Evolutionary conservation across 1,284 basidiomycete species (phyloP).

Genomic region (Ceratobasidium sp.): DNA sequence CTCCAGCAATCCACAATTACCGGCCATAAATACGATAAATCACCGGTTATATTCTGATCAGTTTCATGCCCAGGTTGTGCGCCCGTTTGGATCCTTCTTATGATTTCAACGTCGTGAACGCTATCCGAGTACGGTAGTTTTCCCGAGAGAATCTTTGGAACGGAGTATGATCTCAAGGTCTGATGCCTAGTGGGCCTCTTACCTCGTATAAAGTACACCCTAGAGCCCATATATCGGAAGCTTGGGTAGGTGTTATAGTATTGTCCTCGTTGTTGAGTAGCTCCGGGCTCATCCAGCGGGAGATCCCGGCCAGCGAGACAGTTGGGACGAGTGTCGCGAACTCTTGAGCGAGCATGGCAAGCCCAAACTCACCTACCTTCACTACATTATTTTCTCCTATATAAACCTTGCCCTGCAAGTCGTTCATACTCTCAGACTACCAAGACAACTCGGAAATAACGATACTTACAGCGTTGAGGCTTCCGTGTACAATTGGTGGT

Average conservation of each 20-base stretch:
- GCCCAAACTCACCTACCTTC: slow-evolving; percentile 14
- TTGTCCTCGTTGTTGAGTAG: not conserved
- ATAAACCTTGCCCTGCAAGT: slow-evolving; percentile 6
- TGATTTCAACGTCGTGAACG: not conserved
- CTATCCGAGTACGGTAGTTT: not conserved
- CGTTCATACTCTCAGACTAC: not conserved
- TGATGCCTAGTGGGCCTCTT: too few relatives aligned
- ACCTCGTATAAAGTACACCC: not conserved
- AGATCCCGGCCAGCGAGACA: not conserved
- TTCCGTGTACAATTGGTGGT: slow-evolving; percentile 12
- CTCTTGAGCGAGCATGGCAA: slow-evolving; percentile 9
- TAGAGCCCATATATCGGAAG: not conserved
- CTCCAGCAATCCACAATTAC: not conserved
- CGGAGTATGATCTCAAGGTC: not conserved
- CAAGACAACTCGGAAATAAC: not conserved
- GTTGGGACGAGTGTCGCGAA: slow-evolving; percentile 9
- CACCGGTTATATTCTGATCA: not conserved
- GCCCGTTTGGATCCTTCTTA: not conserved
- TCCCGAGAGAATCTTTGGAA: not conserved
- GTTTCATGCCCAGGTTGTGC: not conserved
- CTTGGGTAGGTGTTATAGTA: not conserved
- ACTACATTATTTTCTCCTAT: not conserved
- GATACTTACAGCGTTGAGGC: slow-evolving; percentile 2
- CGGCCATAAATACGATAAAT: slow-evolving; percentile 8
- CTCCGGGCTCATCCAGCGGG: slow-evolving; percentile 29